Conservation (phyloP, 345 rosid genomes). For the Gossypium longicalyx region DNA sequence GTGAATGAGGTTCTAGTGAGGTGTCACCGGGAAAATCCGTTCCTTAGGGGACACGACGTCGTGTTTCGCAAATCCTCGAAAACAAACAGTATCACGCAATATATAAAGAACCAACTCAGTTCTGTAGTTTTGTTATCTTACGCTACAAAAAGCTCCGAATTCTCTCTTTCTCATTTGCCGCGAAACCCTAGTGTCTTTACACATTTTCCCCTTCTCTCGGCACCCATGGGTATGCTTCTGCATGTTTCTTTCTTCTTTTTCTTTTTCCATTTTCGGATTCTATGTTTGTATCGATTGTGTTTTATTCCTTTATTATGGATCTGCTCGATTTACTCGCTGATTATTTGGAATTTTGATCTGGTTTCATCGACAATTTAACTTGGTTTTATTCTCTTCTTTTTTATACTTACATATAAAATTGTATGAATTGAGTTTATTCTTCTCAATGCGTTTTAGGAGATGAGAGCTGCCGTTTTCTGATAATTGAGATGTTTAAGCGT, state of each 20-base stretch:
- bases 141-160: not conserved
- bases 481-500: not conserved
- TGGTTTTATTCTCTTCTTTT: not conserved
- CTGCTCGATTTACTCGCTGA: not conserved
- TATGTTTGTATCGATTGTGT: not conserved
- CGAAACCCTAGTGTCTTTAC: not conserved
- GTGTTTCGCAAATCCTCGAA: not conserved
- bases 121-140: not conserved
- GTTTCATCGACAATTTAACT: not conserved
- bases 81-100: not conserved
- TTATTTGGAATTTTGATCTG: not conserved
- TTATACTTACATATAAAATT: not conserved
- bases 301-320: not conserved
- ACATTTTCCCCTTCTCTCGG: not conserved
- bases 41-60: not conserved
- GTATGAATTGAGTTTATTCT: not conserved
- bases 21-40: not conserved
- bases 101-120: not conserved
- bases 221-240: slow-evolving; percentile 8
- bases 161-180: not conserved
- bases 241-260: not conserved
- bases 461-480: not conserved
- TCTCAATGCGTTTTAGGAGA: not conserved
- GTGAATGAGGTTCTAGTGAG: not conserved
- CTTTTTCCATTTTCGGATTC: not conserved